Percentiles rank a stretch among this genome's conserved stretches.
These are phyloP conservation scores for Mycena galopus DNA, from an alignment of 768 basidiomycete genomes.

Conservation along the genomic window DNA sequence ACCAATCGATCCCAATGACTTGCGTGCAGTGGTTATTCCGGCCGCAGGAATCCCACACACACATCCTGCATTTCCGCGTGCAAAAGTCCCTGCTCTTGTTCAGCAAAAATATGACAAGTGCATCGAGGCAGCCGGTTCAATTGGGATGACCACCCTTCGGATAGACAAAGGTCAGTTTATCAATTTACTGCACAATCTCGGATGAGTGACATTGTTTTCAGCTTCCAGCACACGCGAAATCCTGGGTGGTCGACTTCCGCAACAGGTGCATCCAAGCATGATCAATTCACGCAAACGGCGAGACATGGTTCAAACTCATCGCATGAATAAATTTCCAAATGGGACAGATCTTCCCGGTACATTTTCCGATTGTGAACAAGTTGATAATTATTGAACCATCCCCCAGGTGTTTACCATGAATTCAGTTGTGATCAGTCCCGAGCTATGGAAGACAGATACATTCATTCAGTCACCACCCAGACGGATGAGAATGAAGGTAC, in stretches of 20 bases:
- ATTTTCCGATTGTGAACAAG: not conserved
- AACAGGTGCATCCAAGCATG: conserved; percentile 1
- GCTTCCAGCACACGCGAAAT: not conserved
- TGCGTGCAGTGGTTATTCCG: not conserved
- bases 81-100: not conserved
- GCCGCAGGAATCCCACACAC: not conserved
- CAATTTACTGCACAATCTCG: not conserved
- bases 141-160: not conserved
- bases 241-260: not conserved
- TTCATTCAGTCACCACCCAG: not conserved
- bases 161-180: not conserved
- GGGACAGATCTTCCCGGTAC: not conserved
- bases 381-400: not conserved
- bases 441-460: not conserved
- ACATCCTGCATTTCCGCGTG: not conserved
- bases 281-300: not conserved
- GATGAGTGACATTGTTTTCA: not conserved
- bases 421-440: not conserved
- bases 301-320: not conserved
- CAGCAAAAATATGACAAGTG: not conserved
- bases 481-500: not conserved
- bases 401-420: not conserved
- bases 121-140: not conserved
- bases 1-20: not conserved
- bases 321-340: not conserved